Evolutionary conservation across 495 filamentous ascomycete genomes (phyloP), one percentile per base, ranked within the genome.

Genomic region (Terfezia claveryi): DNA sequence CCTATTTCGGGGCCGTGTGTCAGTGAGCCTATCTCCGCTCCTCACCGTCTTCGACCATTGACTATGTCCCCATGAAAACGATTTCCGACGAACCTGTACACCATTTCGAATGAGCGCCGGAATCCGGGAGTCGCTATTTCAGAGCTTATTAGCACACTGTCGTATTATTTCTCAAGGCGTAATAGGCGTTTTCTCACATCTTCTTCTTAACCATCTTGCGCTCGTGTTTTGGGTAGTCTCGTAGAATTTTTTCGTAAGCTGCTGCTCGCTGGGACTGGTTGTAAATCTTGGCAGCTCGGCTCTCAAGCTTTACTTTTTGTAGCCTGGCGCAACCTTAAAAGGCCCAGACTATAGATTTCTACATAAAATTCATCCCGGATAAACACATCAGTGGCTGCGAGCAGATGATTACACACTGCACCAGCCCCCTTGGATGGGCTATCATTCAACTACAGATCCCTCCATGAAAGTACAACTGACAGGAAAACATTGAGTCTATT

Each of bases 41-140:
- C 27, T 27, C 27, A 32, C 27, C 1, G 52, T 23, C 38, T 23
- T 10, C 20, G 9, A 8, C 11, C 17, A 0, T 10, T 32, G 38
- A 56, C 17, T 53, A 50, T 14, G 49, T 23, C 20, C 32, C 17
- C 17, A 41, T 32, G n/a, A n/a, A 38, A 41, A 6, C 12, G 38
- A 37, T 62, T 32, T 32, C 27, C 1, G 7, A 32, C 27, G 7
- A 32, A 32, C 27, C 27, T 93, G 85, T 52, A 91, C 76, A 55
- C 86, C 82, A 83, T 99, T 99, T 65, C 83, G 83, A 60, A 99
- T 89, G 54, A 99, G 79, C 62, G 93, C 82, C 32, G 85, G 88
- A 61, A 99, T 99, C 58, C 92, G 86, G 69, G 87, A 85, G 65
- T 98, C 92, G 66, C 82, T 85, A 58, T 46, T 46, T 14, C 17